Evolutionary conservation across 495 filamentous ascomycete genomes (phyloP).

Genomic region (Jackrogersella multiformis): DNA sequence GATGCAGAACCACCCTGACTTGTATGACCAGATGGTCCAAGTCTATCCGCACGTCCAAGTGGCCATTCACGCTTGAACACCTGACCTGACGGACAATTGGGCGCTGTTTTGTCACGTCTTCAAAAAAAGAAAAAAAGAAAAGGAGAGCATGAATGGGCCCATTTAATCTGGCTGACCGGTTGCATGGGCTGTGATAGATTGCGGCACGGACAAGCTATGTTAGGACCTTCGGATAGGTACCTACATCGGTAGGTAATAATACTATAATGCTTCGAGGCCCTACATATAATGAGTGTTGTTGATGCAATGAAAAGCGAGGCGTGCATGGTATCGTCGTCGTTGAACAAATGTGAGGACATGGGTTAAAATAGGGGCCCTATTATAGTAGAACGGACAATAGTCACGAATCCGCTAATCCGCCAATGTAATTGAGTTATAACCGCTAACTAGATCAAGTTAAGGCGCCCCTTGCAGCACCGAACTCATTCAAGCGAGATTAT

Average conservation of each 20-base stretch:
- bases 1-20: constrained; percentile 80
- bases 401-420: too few relatives aligned
- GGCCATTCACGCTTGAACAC: constrained; percentile 49
- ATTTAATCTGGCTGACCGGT: background rate
- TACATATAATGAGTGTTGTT: background rate
- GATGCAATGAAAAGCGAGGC: background rate
- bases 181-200: background rate
- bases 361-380: constrained; percentile 3
- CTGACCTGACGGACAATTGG: background rate
- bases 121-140: too few relatives aligned
- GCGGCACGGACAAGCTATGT: too few relatives aligned
- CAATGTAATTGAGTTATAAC: too few relatives aligned
- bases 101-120: background rate
- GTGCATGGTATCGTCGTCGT: background rate
- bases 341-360: background rate
- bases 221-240: too few relatives aligned
- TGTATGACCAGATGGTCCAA: constrained; percentile 77
- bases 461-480: background rate
- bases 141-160: too few relatives aligned
- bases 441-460: background rate
- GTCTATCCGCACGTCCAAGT: constrained; percentile 86
- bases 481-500: constrained; percentile 1
- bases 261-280: background rate
- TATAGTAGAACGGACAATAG: too few relatives aligned
- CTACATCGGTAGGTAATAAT: too few relatives aligned